Conservation (phyloP, 2,329 filamentous ascomycete genomes). For the Trichoderma breve region DNA sequence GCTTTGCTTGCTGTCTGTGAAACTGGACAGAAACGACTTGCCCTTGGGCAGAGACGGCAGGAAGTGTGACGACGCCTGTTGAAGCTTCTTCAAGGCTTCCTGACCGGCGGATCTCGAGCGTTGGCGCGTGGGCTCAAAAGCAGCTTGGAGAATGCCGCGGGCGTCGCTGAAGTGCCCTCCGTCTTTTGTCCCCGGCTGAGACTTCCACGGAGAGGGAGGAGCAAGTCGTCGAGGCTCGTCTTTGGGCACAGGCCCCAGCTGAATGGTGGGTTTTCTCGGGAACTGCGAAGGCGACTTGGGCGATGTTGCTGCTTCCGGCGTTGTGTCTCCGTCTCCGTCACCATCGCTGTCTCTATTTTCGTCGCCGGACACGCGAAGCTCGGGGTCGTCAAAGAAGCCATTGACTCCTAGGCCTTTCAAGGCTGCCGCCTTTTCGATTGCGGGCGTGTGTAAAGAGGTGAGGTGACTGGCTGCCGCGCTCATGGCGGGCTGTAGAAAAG, state of each 20-base stretch:
- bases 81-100: conserved; percentile 56
- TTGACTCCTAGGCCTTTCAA: conserved; percentile 43
- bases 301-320: conserved; percentile 26
- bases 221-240: conserved; percentile 15
- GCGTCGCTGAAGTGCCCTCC: conserved; percentile 26
- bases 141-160: conserved; percentile 40
- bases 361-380: conserved; percentile 23
- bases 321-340: conserved; percentile 26
- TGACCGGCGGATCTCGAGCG: conserved; percentile 56
- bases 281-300: conserved; percentile 20
- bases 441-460: conserved; percentile 53
- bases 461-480: conserved; percentile 56
- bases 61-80: conserved; percentile 45
- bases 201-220: conserved; percentile 33
- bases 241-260: conserved; percentile 12
- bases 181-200: conserved; percentile 22
- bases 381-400: conserved; percentile 28
- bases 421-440: conserved; percentile 56
- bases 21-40: conserved; percentile 38
- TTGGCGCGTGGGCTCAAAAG: conserved; percentile 47
- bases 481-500: conserved; percentile 58
- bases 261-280: conserved; percentile 14
- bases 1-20: conserved; percentile 31
- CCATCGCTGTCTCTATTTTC: conserved; percentile 21
- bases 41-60: conserved; percentile 42